Evolutionary conservation across 2,329 filamentous ascomycete genomes (phyloP).

Genomic region (Fusarium kyushuense): DNA sequence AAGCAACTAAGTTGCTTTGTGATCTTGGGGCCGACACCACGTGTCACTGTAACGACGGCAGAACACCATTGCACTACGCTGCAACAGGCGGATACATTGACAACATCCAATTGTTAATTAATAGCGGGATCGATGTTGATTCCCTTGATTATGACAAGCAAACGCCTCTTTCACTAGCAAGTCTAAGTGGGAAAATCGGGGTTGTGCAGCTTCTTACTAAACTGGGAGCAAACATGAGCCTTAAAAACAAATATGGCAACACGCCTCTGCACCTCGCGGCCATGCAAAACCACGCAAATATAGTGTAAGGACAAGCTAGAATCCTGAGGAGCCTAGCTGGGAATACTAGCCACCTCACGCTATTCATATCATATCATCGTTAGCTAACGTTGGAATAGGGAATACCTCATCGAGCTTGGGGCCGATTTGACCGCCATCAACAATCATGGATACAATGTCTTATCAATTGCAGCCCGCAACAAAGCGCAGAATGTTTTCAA

Average conservation of each 20-base stretch:
- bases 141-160: fast-evolving
- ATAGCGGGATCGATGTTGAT: neutral
- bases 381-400: neutral
- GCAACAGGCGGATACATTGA: too few relatives aligned
- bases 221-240: neutral
- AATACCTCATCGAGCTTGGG: neutral
- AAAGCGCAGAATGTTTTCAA: neutral
- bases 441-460: neutral
- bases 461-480: neutral
- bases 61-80: neutral
- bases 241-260: neutral
- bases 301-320: neutral
- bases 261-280: neutral
- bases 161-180: neutral
- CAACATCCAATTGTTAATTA: neutral
- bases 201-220: neutral
- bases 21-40: neutral
- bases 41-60: fast-evolving
- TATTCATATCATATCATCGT: neutral
- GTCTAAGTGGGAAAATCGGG: fast-evolving
- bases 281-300: neutral
- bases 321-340: too few relatives aligned
- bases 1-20: neutral
- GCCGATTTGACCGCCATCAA: neutral
- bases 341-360: too few relatives aligned